Evolutionary conservation across 2,329 filamentous ascomycete species (phyloP).

Genomic region (Clarireedia monteithiana): DNA sequence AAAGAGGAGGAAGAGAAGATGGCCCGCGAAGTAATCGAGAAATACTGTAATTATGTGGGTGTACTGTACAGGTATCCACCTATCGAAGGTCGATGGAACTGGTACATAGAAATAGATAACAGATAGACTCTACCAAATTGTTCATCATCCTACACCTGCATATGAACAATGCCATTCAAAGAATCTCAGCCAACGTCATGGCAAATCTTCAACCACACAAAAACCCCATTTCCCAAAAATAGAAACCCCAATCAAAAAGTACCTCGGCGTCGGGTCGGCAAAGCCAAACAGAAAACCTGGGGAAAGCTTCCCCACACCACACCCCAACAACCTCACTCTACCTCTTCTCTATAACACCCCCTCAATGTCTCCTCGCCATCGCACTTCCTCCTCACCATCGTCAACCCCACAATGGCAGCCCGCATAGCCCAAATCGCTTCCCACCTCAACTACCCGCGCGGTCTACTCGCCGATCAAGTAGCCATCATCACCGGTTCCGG

Average conservation of each 20-base stretch:
- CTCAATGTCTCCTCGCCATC: not conserved
- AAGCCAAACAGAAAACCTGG: not conserved
- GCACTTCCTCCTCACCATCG: not conserved
- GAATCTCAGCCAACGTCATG: too few relatives aligned
- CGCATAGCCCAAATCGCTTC: constrained; percentile 64
- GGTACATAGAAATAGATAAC: not conserved
- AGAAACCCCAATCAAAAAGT: not conserved
- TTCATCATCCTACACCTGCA: too few relatives aligned
- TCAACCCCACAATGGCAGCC: constrained; percentile 27
- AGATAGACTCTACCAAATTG: not conserved
- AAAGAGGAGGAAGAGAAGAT: not conserved
- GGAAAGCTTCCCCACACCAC: constrained; percentile 1
- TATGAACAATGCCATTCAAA: too few relatives aligned
- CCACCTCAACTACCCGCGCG: constrained; percentile 76
- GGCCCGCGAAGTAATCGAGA: not conserved
- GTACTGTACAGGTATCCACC: too few relatives aligned
- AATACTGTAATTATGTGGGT: too few relatives aligned
- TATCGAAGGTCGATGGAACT: not conserved
- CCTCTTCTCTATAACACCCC: not conserved
- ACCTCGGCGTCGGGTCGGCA: constrained; percentile 6
- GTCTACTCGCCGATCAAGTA: constrained; percentile 69
- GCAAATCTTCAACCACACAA: too few relatives aligned
- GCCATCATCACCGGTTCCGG: constrained; percentile 84
- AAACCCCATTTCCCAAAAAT: not conserved
- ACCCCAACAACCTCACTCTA: not conserved